phyloP scores from a whole-genome alignment of 805 yeast species.

The Sugiyamaella boreocaroliniensis region DNA sequence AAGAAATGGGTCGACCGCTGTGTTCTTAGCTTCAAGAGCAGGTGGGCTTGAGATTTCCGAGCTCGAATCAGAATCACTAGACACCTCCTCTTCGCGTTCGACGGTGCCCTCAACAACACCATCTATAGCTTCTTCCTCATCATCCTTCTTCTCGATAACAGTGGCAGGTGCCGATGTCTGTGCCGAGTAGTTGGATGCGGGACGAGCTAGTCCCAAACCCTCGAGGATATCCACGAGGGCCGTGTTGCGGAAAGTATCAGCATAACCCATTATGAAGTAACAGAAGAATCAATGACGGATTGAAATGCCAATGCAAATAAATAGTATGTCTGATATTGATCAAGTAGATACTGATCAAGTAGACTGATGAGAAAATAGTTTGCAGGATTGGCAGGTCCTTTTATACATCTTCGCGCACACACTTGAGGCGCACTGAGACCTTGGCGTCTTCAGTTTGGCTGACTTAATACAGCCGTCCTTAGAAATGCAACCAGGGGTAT shows the following conservation, averaged over 20 bases:
- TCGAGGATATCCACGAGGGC: slow-evolving; percentile 12
- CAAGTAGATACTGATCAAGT: no score
- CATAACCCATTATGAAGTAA: slow-evolving; percentile 5
- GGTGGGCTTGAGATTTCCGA: neutral
- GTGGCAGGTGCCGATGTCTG: neutral
- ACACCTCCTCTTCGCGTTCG: neutral
- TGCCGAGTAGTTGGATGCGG: slow-evolving; percentile 7
- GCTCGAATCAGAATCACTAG: neutral
- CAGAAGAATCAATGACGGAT: neutral
- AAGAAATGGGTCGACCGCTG: slow-evolving; percentile 17
- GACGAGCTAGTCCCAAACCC: slow-evolving; percentile 4
- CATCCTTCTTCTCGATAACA: neutral
- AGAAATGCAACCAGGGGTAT: neutral
- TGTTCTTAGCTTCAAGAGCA: neutral
- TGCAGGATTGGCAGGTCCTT: no score
- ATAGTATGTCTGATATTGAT: no score
- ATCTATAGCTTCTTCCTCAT: neutral
- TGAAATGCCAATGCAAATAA: no score
- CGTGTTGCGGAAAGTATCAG: slow-evolving; percentile 11
- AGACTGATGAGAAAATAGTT: no score
- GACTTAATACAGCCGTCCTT: neutral
- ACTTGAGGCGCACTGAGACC: neutral
- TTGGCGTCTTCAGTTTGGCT: neutral
- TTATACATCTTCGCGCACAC: neutral
- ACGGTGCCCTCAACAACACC: neutral